These are phyloP conservation scores for Trametes versicolor DNA, from an alignment of 1,284 basidiomycete species.

Conservation along the genomic window DNA sequence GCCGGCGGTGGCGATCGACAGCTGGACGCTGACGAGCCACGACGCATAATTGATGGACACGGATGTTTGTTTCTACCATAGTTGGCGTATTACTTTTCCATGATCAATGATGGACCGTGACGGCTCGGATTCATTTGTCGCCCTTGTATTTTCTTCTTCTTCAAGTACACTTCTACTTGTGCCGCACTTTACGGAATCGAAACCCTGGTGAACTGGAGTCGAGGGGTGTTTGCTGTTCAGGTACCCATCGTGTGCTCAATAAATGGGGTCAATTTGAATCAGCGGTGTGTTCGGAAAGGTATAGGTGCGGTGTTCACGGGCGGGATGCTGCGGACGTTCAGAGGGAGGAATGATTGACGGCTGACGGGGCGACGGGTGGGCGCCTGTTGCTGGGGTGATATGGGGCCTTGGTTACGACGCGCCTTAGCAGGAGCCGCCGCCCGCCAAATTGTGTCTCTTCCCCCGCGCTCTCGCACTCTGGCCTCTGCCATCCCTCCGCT, in stretches of 20 bases:
- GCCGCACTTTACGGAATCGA: neutral
- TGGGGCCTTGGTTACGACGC: constrained; percentile 35
- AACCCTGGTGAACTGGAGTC: constrained; percentile 15
- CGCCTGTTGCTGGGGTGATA: constrained; percentile 21
- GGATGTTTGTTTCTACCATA: constrained; percentile 7
- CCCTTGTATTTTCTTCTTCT: constrained; percentile 15
- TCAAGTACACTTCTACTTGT: neutral
- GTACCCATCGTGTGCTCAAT: neutral
- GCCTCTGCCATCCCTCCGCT: constrained; percentile 33
- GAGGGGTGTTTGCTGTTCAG: neutral
- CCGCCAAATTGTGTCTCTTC: constrained; percentile 17
- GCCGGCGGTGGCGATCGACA: constrained; percentile 66
- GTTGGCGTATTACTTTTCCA: constrained; percentile 14
- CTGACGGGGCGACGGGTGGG: constrained; percentile 13
- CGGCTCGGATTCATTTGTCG: constrained; percentile 9
- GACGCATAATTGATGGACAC: constrained; percentile 38
- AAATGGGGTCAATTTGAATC: too few relatives aligned
- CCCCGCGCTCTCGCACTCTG: constrained; percentile 28
- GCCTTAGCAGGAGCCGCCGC: constrained; percentile 16
- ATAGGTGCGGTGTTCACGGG: neutral
- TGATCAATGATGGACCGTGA: constrained; percentile 26
- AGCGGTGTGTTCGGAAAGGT: too few relatives aligned
- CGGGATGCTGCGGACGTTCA: neutral
- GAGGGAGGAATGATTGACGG: constrained; percentile 14
- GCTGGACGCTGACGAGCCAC: constrained; percentile 82